Conservation (phyloP, 805 yeast genomes). For the Cyberlindnera subsufficiens region DNA sequence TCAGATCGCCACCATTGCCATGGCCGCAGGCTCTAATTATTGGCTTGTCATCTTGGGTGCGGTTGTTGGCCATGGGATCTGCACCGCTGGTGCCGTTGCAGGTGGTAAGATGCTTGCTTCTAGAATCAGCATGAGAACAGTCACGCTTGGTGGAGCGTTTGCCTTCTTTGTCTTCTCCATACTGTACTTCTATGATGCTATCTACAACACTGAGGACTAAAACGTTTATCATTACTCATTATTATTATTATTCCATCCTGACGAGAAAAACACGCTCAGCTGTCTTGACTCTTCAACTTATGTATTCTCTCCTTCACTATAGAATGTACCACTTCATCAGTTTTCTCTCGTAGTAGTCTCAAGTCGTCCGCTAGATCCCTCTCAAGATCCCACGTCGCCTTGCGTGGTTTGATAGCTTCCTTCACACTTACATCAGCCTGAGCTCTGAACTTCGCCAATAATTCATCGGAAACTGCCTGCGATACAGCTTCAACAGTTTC, state of each 20-base stretch:
- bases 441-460: constrained; percentile 19
- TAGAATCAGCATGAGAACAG: constrained; percentile 83
- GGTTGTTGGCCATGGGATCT: constrained; percentile 78
- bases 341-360: constrained; percentile 32
- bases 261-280: neutral
- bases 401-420: constrained; percentile 8
- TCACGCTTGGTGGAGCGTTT: constrained; percentile 84
- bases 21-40: constrained; percentile 96
- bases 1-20: constrained; percentile 95
- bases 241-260: neutral
- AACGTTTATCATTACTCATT: neutral
- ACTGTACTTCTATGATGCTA: constrained; percentile 71
- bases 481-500: constrained; percentile 34
- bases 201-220: constrained; percentile 4
- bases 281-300: constrained; percentile 3
- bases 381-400: constrained; percentile 31
- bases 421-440: constrained; percentile 3
- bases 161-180: constrained; percentile 83
- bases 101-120: constrained; percentile 92
- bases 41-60: constrained; percentile 89
- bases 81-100: constrained; percentile 85
- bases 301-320: constrained; percentile 31
- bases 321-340: constrained; percentile 35
- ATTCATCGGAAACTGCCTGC: constrained; percentile 22
- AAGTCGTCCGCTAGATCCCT: constrained; percentile 33